Percentiles rank a stretch among this genome's conserved stretches.
Conservation (phyloP, 1,284 basidiomycete genomes). For the Wolfiporia cocos region DNA sequence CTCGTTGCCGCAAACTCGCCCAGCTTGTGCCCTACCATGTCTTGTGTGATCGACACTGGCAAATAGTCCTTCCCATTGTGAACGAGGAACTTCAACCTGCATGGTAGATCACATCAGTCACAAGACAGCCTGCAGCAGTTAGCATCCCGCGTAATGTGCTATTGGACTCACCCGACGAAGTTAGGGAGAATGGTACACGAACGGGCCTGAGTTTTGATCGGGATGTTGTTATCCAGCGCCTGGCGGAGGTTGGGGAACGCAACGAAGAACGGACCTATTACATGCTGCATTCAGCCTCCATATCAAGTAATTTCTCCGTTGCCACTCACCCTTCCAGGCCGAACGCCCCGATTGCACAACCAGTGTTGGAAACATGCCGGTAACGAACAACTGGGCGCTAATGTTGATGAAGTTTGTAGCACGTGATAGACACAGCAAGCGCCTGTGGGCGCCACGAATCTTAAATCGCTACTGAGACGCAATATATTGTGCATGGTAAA, state of each 20-base stretch:
- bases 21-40: constrained; percentile 98
- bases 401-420: too few species aligned
- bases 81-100: constrained; percentile 80
- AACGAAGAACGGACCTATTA: constrained; percentile 88
- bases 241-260: constrained; percentile 89
- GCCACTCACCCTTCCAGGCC: constrained; percentile 34
- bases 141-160: not conserved
- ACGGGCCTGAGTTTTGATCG: constrained; percentile 87
- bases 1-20: constrained; percentile 93
- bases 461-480: too few species aligned
- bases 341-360: constrained; percentile 31
- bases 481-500: too few species aligned
- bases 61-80: constrained; percentile 93
- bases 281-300: not conserved
- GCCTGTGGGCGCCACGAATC: too few species aligned
- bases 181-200: constrained; percentile 93
- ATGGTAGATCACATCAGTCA: not conserved
- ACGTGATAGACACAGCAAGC: too few species aligned
- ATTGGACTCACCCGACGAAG: constrained; percentile 74
- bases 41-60: constrained; percentile 85
- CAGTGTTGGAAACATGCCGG: constrained; percentile 26
- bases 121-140: not conserved
- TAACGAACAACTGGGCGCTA: too few species aligned
- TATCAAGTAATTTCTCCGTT: not conserved
- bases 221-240: constrained; percentile 76